Evolutionary conservation across 441 rosid species (phyloP).

Genomic region (Populus trichocarpa): DNA sequence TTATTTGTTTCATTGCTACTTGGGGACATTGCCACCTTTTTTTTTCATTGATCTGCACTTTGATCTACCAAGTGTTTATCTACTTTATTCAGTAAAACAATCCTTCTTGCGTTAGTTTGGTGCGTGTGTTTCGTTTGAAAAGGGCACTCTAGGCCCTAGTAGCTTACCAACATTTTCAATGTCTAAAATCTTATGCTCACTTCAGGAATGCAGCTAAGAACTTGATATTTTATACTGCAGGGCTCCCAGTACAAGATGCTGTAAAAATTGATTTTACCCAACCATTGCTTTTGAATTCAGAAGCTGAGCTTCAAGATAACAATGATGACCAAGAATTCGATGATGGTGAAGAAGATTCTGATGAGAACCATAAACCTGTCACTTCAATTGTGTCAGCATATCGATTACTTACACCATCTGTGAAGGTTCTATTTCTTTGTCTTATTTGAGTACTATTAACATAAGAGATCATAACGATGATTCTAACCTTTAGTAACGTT

Average conservation of each 20-base stretch:
- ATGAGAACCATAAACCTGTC: slow-evolving; percentile 55
- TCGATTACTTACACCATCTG: slow-evolving; percentile 85
- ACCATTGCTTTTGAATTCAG: slow-evolving; percentile 61
- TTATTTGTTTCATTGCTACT: background rate
- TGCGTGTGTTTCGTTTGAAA: too few relatives aligned
- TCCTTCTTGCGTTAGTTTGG: too few relatives aligned
- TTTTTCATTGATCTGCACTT: background rate
- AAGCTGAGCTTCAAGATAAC: slow-evolving; percentile 38
- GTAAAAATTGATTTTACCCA: slow-evolving; percentile 64
- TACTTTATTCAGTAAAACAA: too few relatives aligned
- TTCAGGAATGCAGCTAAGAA: background rate
- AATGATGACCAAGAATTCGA: slow-evolving; percentile 47
- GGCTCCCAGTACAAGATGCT: slow-evolving; percentile 35
- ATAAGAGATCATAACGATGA: background rate
- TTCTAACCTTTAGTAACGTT: background rate
- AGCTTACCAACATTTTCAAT: background rate
- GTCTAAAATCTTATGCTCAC: background rate
- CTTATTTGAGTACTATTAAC: background rate
- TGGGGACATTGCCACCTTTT: background rate
- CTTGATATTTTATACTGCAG: slow-evolving; percentile 19
- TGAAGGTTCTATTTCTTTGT: slow-evolving; percentile 47
- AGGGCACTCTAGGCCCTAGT: too few relatives aligned
- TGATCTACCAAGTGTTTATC: background rate
- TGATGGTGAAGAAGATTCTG: slow-evolving; percentile 58
- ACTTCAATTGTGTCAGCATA: slow-evolving; percentile 71